Evolutionary conservation across 495 filamentous ascomycete genomes (phyloP).

Genomic region (Choiromyces venosus): DNA sequence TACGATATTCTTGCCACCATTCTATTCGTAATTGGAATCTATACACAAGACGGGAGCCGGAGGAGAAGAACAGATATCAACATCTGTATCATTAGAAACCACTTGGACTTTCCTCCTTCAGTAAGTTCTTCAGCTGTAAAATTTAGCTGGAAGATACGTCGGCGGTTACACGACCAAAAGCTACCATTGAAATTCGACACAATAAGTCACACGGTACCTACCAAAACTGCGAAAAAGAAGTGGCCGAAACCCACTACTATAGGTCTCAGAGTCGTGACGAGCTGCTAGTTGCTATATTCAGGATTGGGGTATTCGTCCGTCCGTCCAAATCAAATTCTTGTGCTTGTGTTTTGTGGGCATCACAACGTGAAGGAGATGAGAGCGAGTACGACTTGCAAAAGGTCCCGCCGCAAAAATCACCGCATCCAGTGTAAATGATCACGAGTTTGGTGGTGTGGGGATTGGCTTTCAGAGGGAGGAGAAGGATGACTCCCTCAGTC

Average conservation of each 20-base stretch:
- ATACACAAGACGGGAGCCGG: neutral
- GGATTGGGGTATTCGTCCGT: neutral
- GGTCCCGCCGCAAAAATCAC: neutral
- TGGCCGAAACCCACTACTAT: neutral
- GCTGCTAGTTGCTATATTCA: neutral
- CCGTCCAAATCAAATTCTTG: neutral
- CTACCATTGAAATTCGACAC: neutral
- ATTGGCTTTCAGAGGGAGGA: neutral
- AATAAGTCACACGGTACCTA: neutral
- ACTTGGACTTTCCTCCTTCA: neutral
- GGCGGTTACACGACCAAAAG: neutral
- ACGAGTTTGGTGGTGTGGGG: neutral
- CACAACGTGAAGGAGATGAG: neutral
- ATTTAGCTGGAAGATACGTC: neutral
- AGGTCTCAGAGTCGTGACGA: neutral
- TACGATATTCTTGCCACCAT: constrained; percentile 1
- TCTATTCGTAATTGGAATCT: neutral
- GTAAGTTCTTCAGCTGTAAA: neutral
- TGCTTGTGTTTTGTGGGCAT: neutral
- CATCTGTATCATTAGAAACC: neutral
- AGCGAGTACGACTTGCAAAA: neutral
- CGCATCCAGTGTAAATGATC: neutral
- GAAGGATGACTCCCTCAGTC: neutral
- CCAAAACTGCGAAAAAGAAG: neutral
- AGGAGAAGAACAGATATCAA: neutral